These are phyloP conservation scores for Syzygium oleosum DNA, from an alignment of 345 rosid species.

Conservation along the genomic window DNA sequence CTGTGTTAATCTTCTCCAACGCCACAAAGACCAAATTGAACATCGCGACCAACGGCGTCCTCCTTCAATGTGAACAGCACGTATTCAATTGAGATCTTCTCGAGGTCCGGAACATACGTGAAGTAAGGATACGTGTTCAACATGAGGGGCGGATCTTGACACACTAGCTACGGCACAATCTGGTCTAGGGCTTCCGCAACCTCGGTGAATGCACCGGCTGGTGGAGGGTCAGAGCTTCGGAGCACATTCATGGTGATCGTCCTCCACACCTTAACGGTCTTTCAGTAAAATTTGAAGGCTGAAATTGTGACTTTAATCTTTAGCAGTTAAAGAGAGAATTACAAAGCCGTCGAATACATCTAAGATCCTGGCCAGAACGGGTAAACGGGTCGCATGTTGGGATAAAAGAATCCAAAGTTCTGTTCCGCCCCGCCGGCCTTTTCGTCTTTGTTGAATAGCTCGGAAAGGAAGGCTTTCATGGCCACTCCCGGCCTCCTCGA, in stretches of 20 bases:
- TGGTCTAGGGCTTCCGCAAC: no score
- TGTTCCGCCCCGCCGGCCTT: not conserved
- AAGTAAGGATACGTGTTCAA: no score
- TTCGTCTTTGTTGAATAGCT: not conserved
- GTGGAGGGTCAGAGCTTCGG: no score
- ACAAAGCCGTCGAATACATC: not conserved
- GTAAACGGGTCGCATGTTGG: not conserved
- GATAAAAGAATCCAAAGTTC: not conserved
- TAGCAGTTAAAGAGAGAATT: not conserved
- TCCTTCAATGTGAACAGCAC: no score
- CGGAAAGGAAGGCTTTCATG: not conserved
- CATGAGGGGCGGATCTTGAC: no score
- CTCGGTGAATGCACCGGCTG: no score
- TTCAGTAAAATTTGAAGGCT: no score
- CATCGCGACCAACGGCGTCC: not conserved
- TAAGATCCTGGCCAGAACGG: not conserved
- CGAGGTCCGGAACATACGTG: rapidly evolving
- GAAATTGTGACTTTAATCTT: not conserved
- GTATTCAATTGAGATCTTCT: not conserved
- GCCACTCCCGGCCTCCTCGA: not conserved
- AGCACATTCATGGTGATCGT: no score
- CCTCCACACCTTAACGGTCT: no score
- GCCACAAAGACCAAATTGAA: not conserved
- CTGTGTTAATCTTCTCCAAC: no score
- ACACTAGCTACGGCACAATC: no score